These are phyloP conservation scores for Amorphotheca resinae DNA, from an alignment of 495 filamentous ascomycete genomes.

Conservation along the genomic window DNA sequence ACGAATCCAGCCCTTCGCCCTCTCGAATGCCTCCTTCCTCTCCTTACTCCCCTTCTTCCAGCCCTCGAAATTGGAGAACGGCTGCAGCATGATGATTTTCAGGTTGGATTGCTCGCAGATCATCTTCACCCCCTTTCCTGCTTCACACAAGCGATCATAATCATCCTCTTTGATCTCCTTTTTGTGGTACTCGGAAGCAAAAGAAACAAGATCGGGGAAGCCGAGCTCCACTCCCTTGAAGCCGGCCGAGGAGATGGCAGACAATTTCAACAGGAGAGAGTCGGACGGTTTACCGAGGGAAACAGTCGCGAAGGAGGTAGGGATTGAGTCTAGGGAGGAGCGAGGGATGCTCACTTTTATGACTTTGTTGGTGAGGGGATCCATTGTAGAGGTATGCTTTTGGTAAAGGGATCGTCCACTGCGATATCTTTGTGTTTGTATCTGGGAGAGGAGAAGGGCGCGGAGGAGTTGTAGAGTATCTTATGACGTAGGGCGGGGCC, in stretches of 20 bases:
- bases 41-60: conserved; percentile 47
- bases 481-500: not conserved
- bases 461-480: not conserved
- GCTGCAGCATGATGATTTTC: conserved; percentile 62
- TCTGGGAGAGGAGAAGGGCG: not conserved
- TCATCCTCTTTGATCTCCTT: conserved; percentile 40
- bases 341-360: not conserved
- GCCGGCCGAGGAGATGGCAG: conserved; percentile 52
- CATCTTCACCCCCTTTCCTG: conserved; percentile 37
- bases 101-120: conserved; percentile 41
- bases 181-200: conserved; percentile 38
- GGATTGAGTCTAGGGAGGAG: conserved; percentile 29
- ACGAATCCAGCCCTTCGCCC: conserved; percentile 55
- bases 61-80: conserved; percentile 71
- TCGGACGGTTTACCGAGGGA: conserved; percentile 40
- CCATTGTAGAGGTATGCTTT: not conserved
- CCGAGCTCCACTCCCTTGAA: conserved; percentile 64
- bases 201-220: conserved; percentile 61
- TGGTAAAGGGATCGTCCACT: no score
- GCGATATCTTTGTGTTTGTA: not conserved
- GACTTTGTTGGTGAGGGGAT: not conserved
- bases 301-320: conserved; percentile 51
- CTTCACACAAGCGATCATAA: conserved; percentile 39
- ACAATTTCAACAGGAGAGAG: conserved; percentile 47
- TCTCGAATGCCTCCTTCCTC: conserved; percentile 50